Base-by-base conservation (phyloP, 345 rosid genomes). In the Hypericum perforatum region DNA sequence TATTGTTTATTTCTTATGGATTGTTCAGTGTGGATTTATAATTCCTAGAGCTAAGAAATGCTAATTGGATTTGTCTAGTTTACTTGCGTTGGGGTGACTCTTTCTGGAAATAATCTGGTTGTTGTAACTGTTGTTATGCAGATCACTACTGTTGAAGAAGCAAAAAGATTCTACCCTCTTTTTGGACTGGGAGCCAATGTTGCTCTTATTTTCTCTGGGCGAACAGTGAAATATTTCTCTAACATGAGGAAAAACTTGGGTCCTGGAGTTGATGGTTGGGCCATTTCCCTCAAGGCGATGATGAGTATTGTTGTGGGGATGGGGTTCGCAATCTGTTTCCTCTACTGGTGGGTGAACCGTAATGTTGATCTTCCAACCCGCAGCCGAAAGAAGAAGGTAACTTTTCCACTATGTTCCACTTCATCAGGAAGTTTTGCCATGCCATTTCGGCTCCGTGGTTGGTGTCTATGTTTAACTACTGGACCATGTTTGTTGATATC, bases 181-280 rank as follows among this genome's bases (percentile, higher is more conserved):
- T 91, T 91, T 52, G 98, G 98, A 38, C 84, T 91, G 3, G 98
- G 98, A 16, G 98, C 98, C 60, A 91, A 87, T 59, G 60, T 91
- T 59, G 98, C 98, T 12, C 89, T 91, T 37, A 63, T 91, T 47
- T 91, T 91, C 75, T 91, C 98, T 0, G 96, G 98, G 39, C 70
- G 98, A 64, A 91, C 98, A 43, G 98, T 91, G 49, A 91, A 91
- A 64, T 91, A 91, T 62, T 86, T 91, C 74, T 91, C 98, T 39
- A 86, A 81, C 46, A 54, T 91, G 84, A 87, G 98, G 60, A 63
- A 78, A 59, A 76, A 59, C 64, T 73, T 91, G 77, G 98, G 95
- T 38, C 98, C 98, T 62, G 96, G 98, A 65, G 95, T 91, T 60
- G 98, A 91, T 75, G 98, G 98, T 41, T 91, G 98, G 98, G 96